Evolutionary conservation across 257 asterid genomes (phyloP).

Genomic region (Anisodus tanguticus): DNA sequence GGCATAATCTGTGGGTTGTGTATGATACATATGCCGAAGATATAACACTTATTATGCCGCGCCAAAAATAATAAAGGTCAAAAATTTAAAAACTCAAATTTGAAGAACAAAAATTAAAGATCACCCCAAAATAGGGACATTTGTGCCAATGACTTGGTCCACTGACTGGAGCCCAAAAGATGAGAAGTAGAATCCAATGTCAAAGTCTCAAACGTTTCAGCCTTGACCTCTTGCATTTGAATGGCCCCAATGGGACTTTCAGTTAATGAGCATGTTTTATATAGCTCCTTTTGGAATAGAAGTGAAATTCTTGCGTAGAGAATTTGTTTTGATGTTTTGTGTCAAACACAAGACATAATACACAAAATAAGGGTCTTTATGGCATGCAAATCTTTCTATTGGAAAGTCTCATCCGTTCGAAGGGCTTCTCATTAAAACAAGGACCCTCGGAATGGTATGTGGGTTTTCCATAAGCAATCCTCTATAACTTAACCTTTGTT

Average conservation of each 20-base stretch:
- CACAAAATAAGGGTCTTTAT: background rate
- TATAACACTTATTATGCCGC: no score
- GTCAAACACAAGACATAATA: no score
- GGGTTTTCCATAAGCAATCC: no score
- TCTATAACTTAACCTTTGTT: background rate
- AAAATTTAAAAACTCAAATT: no score
- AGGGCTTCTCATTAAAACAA: background rate
- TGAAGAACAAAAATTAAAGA: no score
- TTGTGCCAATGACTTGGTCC: background rate
- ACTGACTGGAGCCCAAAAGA: background rate
- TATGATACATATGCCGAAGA: no score
- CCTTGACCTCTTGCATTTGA: background rate
- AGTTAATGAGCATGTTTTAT: background rate
- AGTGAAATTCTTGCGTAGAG: background rate
- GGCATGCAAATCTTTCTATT: background rate
- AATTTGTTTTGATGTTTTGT: background rate
- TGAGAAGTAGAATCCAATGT: background rate
- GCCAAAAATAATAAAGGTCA: no score
- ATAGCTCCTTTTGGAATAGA: background rate
- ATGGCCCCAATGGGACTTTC: conserved; percentile 2
- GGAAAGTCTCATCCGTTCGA: background rate
- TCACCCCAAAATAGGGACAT: no score
- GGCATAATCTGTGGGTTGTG: no score
- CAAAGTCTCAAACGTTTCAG: background rate
- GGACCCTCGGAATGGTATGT: background rate